Percentiles rank a stretch among this genome's conserved stretches.
Conservation (phyloP, 441 rosid species). For the California macrophylla region DNA sequence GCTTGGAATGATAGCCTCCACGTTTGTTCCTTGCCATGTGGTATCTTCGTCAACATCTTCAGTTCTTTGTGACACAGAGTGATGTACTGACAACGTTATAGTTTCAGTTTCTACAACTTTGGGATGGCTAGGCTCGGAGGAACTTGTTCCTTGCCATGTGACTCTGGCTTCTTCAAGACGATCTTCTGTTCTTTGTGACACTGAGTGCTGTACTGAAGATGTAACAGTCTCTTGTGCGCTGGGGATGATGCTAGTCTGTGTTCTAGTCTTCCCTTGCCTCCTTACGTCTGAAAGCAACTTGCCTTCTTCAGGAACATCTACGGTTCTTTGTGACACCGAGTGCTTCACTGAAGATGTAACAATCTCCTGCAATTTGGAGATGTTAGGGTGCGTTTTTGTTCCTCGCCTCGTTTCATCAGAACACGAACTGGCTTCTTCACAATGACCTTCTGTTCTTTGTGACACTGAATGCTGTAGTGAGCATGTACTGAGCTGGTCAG, state of each 20-base stretch:
- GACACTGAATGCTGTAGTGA: not conserved
- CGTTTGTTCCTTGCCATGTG: conserved; percentile 13
- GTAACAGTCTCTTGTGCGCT: not conserved
- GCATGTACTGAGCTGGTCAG: not conserved
- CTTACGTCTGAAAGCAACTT: conserved; percentile 3
- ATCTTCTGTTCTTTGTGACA: not conserved
- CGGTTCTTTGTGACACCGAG: conserved; percentile 6
- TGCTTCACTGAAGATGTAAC: not conserved
- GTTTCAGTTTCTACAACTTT: not conserved
- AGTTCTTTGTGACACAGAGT: not conserved
- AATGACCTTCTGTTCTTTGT: not conserved
- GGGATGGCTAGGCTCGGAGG: not conserved
- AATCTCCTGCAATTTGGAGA: not conserved
- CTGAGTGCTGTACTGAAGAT: not conserved
- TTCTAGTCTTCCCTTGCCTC: not conserved
- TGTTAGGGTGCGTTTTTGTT: not conserved
- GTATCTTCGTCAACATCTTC: not conserved
- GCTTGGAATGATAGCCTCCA: conserved; percentile 12
- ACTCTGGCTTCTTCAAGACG: not conserved
- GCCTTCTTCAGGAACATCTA: conserved; percentile 14
- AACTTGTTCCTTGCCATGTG: not conserved
- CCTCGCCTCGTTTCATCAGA: not conserved
- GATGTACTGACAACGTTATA: not conserved
- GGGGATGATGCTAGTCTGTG: not conserved
- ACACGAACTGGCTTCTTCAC: not conserved